Conservation (phyloP, 1,284 basidiomycete genomes). For the Golubevia pallescens region DNA sequence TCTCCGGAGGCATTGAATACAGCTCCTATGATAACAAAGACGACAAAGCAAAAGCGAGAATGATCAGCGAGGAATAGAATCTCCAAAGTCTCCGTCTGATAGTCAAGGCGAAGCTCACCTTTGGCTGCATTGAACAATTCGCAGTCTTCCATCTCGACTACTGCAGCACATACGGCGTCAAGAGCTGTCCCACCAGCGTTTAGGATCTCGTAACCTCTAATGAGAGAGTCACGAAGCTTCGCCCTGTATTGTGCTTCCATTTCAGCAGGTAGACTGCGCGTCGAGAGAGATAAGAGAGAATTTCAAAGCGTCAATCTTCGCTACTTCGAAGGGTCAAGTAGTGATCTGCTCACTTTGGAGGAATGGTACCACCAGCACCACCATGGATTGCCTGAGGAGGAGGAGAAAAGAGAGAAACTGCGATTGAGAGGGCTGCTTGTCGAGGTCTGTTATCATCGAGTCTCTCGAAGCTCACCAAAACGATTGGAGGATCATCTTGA, state of each 20-base stretch:
- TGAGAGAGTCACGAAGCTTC: conserved; percentile 17
- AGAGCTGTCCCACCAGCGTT: conserved; percentile 16
- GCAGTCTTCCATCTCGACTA: conserved; percentile 69
- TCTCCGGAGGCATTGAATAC: conserved; percentile 57
- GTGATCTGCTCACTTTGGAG: conserved; percentile 6
- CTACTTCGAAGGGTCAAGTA: background rate
- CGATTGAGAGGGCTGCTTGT: background rate
- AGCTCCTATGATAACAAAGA: conserved; percentile 22
- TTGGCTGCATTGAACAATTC: conserved; percentile 79
- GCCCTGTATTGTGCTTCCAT: conserved; percentile 21
- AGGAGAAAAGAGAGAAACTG: background rate
- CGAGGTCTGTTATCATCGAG: no score
- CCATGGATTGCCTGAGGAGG: conserved; percentile 25
- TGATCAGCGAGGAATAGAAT: background rate
- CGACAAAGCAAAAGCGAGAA: background rate
- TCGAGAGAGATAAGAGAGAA: background rate
- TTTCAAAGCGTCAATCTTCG: background rate
- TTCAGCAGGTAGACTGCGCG: conserved; percentile 14
- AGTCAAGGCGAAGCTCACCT: conserved; percentile 79
- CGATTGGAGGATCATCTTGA: background rate
- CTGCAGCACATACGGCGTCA: conserved; percentile 27
- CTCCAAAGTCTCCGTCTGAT: conserved; percentile 73
- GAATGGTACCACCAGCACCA: conserved; percentile 26
- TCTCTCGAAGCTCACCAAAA: background rate
- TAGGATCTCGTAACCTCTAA: conserved; percentile 14